Conservation (phyloP, 2,329 filamentous ascomycete genomes). For the Proliferodiscus dingleyae region DNA sequence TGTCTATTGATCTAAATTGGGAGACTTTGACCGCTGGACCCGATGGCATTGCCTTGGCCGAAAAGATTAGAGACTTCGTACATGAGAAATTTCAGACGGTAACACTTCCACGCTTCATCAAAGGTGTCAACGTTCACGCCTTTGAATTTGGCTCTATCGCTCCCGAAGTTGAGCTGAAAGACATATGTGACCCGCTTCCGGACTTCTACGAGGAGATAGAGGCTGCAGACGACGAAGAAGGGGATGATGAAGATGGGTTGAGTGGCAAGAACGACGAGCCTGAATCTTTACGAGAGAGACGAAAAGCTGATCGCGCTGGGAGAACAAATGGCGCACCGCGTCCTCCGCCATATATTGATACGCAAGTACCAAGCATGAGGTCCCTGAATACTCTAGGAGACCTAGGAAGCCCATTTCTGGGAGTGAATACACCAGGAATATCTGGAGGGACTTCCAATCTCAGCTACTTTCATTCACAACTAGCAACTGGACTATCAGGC, state of each 20-base stretch:
- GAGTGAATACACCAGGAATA: slow-evolving; percentile 56
- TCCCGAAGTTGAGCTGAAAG: slow-evolving; percentile 87
- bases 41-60: slow-evolving; percentile 79
- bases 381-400: slow-evolving; percentile 35
- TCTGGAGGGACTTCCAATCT: slow-evolving; percentile 71
- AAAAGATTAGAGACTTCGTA: slow-evolving; percentile 85
- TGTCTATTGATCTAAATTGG: slow-evolving; percentile 99
- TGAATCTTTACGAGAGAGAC: slow-evolving; percentile 31
- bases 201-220: slow-evolving; percentile 91
- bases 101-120: slow-evolving; percentile 89
- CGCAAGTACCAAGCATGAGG: slow-evolving; percentile 31
- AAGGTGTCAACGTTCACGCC: slow-evolving; percentile 87
- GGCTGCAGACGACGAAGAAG: slow-evolving; percentile 56
- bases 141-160: slow-evolving; percentile 86
- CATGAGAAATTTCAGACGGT: slow-evolving; percentile 94
- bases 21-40: slow-evolving; percentile 83
- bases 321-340: slow-evolving; percentile 29
- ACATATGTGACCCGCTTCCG: slow-evolving; percentile 89
- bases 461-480: slow-evolving; percentile 77
- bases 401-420: slow-evolving; percentile 52
- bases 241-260: slow-evolving; percentile 38
- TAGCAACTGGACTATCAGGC: slow-evolving; percentile 66
- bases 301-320: slow-evolving; percentile 32
- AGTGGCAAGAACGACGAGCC: slow-evolving; percentile 14
- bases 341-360: slow-evolving; percentile 38